phyloP scores from a whole-genome alignment of 495 filamentous ascomycete species.

The Penicillium paradoxum region DNA sequence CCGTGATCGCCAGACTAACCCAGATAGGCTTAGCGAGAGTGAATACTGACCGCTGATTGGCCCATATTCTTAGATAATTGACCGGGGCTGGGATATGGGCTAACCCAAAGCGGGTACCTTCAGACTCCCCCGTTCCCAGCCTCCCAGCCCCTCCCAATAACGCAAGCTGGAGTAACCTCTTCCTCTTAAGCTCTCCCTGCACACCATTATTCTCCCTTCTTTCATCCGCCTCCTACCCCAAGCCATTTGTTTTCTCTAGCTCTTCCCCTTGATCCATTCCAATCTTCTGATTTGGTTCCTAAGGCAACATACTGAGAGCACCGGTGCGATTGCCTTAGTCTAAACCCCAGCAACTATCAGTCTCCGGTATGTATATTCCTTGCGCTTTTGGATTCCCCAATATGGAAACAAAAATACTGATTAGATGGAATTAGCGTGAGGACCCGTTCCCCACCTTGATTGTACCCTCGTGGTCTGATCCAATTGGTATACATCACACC shows the following conservation, averaged over 20 bases:
- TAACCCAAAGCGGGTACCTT: slow-evolving; percentile 19
- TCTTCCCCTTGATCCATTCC: neutral
- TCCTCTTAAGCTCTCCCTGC: slow-evolving; percentile 23
- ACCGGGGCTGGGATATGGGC: slow-evolving; percentile 28
- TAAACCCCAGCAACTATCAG: neutral
- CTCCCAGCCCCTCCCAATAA: slow-evolving; percentile 33
- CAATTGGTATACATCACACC: neutral
- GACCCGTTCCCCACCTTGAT: slow-evolving; percentile 17
- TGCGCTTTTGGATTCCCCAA: slow-evolving; percentile 8
- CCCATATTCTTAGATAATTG: slow-evolving; percentile 15
- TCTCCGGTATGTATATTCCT: slow-evolving; percentile 32
- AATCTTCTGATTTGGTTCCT: neutral
- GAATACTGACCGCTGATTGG: slow-evolving; percentile 12
- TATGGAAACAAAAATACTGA: slow-evolving; percentile 1
- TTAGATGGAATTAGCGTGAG: slow-evolving; percentile 23
- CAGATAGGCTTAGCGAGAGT: slow-evolving; percentile 23
- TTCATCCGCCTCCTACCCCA: slow-evolving; percentile 2
- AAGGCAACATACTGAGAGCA: slow-evolving; percentile 1
- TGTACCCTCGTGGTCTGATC: slow-evolving; percentile 12
- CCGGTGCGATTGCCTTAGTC: neutral
- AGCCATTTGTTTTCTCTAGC: neutral
- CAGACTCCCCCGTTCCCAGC: slow-evolving; percentile 34
- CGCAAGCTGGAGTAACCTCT: slow-evolving; percentile 12
- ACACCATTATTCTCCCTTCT: slow-evolving; percentile 14
- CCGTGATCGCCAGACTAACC: slow-evolving; percentile 28